Base-by-base conservation (phyloP, 1,284 basidiomycete species). In the Irpex lacteus region DNA sequence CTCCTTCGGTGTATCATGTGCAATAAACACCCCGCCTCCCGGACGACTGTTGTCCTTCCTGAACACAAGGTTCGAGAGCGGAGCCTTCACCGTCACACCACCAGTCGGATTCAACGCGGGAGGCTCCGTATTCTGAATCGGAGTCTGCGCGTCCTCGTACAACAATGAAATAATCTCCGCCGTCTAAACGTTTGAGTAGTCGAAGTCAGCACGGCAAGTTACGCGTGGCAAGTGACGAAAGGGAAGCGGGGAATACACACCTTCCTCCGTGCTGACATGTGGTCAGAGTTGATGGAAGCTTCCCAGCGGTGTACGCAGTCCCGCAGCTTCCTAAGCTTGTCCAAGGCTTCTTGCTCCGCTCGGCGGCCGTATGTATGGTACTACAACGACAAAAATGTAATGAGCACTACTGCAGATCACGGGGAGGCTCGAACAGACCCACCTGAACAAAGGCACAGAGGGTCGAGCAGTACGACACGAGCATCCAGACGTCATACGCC, bases 311-410 rank as follows among this genome's bases (percentile, higher is more conserved):
- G 82, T 13, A 96, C 88, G 61, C 89, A 91, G 73, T 96, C 94
- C 32, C 91, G 87, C 57, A 96, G 80, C 71, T 91, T 89, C 67
- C 86, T 86, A 59, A 98, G 81, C 68, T 90, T 91, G 36, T 82
- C 81, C 61, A 91, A 86, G 3, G 95, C 91, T 4, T 86, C 84
- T 1, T 82, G 76, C 70, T 96, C 94, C 68, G 90, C 86, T 56
- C 93, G 82, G 60, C 95, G 84, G 8, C 94, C 94, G 87, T 92
- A 98, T 0, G 94, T 95, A 71, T 98, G 95, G 72, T 97, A 97
- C 91, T 95, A 72, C 60, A 65, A 52, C 60, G 56, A 38, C 11
- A 61, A 60, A 49, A 13, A 44, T n/a, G 32, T 36, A 15, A n/a
- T 59, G 1, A 26, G 21, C 21, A 26, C 21, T 26, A 26, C 21